These are phyloP conservation scores for Penicillium coffeae DNA, from an alignment of 495 filamentous ascomycete genomes.

Conservation along the genomic window DNA sequence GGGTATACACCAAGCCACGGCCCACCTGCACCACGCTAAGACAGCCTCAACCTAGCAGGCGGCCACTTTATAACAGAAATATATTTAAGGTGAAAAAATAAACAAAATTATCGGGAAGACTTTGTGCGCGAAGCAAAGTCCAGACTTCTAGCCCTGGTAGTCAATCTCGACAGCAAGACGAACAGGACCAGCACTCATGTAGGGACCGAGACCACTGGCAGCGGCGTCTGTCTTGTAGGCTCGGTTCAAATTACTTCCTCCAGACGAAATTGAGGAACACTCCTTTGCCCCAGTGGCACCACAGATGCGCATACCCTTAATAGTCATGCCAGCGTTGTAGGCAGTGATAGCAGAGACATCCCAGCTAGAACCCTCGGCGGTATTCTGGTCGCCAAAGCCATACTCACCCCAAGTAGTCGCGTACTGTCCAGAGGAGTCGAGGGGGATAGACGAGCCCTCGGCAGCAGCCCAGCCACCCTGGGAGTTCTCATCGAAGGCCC, in stretches of 20 bases:
- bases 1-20: neutral
- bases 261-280: slow-evolving; percentile 31
- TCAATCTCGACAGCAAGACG: slow-evolving; percentile 28
- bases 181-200: slow-evolving; percentile 26
- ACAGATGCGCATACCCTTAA: slow-evolving; percentile 38
- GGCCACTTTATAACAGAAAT: neutral
- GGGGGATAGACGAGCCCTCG: slow-evolving; percentile 30
- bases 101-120: neutral
- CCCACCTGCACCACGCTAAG: neutral
- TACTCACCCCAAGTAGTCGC: slow-evolving; percentile 45
- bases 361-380: slow-evolving; percentile 37
- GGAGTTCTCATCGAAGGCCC: slow-evolving; percentile 47
- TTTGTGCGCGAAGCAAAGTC: neutral
- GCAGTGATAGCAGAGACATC: slow-evolving; percentile 39
- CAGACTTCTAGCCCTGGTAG: slow-evolving; percentile 24
- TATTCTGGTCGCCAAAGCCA: slow-evolving; percentile 31
- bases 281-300: slow-evolving; percentile 13
- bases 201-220: slow-evolving; percentile 39
- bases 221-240: slow-evolving; percentile 32
- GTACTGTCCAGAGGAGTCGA: slow-evolving; percentile 29
- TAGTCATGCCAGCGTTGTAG: slow-evolving; percentile 25
- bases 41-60: neutral
- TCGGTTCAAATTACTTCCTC: slow-evolving; percentile 25
- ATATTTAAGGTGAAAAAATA: neutral
- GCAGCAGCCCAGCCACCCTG: slow-evolving; percentile 38